Base-by-base conservation (phyloP, 805 yeast species). In the Ogataea kodamae region DNA sequence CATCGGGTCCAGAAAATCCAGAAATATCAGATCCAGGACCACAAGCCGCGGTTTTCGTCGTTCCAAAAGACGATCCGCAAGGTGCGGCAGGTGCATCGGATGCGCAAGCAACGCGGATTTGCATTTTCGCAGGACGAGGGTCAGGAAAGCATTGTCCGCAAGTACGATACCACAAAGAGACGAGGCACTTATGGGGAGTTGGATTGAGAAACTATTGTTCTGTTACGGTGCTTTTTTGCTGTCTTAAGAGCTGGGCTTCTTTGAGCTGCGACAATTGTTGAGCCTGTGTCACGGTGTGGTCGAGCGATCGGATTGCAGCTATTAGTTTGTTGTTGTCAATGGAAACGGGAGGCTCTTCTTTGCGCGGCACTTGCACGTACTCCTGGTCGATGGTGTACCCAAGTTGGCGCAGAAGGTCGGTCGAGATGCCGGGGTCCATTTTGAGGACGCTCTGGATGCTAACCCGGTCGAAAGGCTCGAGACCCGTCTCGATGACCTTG, bases 121-220 rank as follows among this genome's bases (percentile, higher is more conserved):
- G 99, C 99, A 2, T 92, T 92, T 52, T 88, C 97, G 5, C 97
- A 92, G 60, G 88, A 84, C 28, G 96, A 85, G 56, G 95, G 95
- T 22, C 96, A 89, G 62, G 96, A 88, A 46, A 79, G 80, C 54
- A 75, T 92, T 41, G 81, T 92, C 30, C 74, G 97, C 51, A 86
- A 94, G 67, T 92, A 92, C 52, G 98, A 92, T 59, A 90, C 97
- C 3, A 90, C 97, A 1, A 81, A 82, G 60, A 70, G 76, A 50
- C 73, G 45, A 35, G 63, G 63, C 27, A 37, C 50, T 9, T 58
- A 51, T 34, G 63, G 63, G 18, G 61, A 58, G 42, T 39, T 57
- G 22, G 57, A 52, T 21, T 55, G 30, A 36, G n/a, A n/a, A n/a
- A n/a, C n/a, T n/a, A n/a, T n/a, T n/a, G n/a, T n/a, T n/a, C n/a